Evolutionary conservation across 345 rosid genomes (phyloP), one percentile per base, ranked within the genome.

Genomic region (Sisymbrium altissimum): DNA sequence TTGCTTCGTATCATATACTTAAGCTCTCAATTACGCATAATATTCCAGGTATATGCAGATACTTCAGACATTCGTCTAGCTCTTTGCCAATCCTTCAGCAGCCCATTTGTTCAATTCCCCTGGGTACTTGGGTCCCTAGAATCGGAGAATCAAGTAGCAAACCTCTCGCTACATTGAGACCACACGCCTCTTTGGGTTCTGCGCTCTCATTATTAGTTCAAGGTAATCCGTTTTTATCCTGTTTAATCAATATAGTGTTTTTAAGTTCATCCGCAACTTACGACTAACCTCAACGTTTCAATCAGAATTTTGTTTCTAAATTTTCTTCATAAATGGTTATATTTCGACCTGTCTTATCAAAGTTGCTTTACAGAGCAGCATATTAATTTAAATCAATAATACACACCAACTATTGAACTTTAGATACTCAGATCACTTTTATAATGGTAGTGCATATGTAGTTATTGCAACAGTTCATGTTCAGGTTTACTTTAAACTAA

Each of bases 61-160:
- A 92, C 66, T 96, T 96, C 72, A 89, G 86, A 74, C 86, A 96
- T 80, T 89, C 89, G 77, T 83, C 97, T 56, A 81, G 91, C 84
- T 85, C 94, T 13, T 78, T 95, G 83, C 98, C 99, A 12, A 76
- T 95, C 80, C 96, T 95, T 78, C 92, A 92, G 80, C 97, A 84
- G 44, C 93, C 97, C 35, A 77, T 95, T 66, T 84, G 83, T 84
- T 83, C 94, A 74, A 78, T 95, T 72, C 92, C 81, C 56, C 77
- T 92, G 69, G 98, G 99, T 46, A 89, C 98, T 33, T 89, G 98
- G 97, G 96, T 95, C 81, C 98, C 94, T 9, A 83, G 82, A 80
- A 86, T 95, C 50, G 96, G 96, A 53, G 97, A 92, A 73, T 70
- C 92, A 71, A 87, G 81, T 75, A 69, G 85, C 54, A 79, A 79